These are phyloP conservation scores for Diplodia mutila DNA, from an alignment of 2,329 filamentous ascomycete genomes.

Conservation along the genomic window DNA sequence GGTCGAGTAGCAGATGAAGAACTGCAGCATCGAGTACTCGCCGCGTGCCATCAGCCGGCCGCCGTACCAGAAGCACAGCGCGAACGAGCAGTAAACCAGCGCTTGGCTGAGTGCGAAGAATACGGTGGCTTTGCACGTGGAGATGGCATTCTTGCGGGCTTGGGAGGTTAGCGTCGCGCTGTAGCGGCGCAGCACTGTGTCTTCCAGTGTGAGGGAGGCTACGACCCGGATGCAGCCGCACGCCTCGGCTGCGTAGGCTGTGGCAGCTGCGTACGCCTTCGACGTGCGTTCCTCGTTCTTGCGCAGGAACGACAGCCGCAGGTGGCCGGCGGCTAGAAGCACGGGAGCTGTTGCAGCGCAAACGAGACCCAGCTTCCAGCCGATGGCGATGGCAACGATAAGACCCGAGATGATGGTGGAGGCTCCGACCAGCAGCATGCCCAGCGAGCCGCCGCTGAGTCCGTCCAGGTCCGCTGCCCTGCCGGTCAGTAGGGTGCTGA, in stretches of 20 bases:
- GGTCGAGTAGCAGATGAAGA: constrained; percentile 84
- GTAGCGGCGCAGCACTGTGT: constrained; percentile 75
- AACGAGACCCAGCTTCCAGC: constrained; percentile 84
- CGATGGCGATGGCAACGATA: constrained; percentile 67
- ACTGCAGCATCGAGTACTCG: constrained; percentile 79
- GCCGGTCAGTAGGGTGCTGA: constrained; percentile 83
- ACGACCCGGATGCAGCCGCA: constrained; percentile 90
- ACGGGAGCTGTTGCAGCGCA: constrained; percentile 76
- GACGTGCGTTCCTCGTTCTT: constrained; percentile 78
- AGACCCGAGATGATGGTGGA: constrained; percentile 77
- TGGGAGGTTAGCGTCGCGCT: constrained; percentile 62
- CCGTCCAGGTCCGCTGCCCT: constrained; percentile 85
- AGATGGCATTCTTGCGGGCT: constrained; percentile 28
- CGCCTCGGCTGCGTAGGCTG: constrained; percentile 84
- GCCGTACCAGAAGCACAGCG: constrained; percentile 92
- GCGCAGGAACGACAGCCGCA: constrained; percentile 79
- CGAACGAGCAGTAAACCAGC: constrained; percentile 73
- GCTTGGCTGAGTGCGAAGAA: constrained; percentile 84
- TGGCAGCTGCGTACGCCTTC: constrained; percentile 76
- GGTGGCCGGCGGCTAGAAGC: constrained; percentile 76
- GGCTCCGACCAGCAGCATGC: constrained; percentile 75
- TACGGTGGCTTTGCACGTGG: constrained; percentile 67
- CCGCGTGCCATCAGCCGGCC: constrained; percentile 71
- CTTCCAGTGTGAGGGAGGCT: constrained; percentile 81
- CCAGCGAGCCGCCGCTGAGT: constrained; percentile 80